These are phyloP conservation scores for Naganishia friedmannii DNA, from an alignment of 768 basidiomycete genomes.

Conservation along the genomic window DNA sequence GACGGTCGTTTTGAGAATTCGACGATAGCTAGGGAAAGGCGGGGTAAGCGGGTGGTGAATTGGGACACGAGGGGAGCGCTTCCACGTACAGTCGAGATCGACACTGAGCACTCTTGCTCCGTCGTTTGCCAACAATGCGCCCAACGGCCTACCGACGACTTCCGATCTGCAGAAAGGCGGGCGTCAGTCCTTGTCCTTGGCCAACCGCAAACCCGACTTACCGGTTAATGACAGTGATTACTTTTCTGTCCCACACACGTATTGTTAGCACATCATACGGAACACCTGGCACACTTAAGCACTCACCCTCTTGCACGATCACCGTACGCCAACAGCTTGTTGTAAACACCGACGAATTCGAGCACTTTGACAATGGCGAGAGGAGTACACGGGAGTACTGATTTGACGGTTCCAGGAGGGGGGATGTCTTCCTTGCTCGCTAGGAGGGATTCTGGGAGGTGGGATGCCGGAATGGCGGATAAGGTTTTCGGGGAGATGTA, in stretches of 20 bases:
- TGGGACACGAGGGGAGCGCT: not conserved
- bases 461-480: conserved; percentile 42
- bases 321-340: conserved; percentile 84
- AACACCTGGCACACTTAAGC: not conserved
- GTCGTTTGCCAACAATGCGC: conserved; percentile 90
- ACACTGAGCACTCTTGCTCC: conserved; percentile 92
- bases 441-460: conserved; percentile 38
- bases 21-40: conserved; percentile 60
- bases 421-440: conserved; percentile 58
- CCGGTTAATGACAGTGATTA: conserved; percentile 92
- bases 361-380: conserved; percentile 93
- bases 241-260: conserved; percentile 67
- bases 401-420: conserved; percentile 84
- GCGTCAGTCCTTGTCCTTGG: conserved; percentile 23
- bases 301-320: conserved; percentile 65
- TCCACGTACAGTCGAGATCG: conserved; percentile 73
- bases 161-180: conserved; percentile 64
- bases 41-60: not conserved
- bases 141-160: conserved; percentile 94
- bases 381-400: conserved; percentile 94
- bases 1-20: conserved; percentile 90
- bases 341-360: conserved; percentile 88
- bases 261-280: not conserved
- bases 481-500: conserved; percentile 60
- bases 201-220: conserved; percentile 42